phyloP scores from a whole-genome alignment of 78 protist species.

The Pigoraptor vietnamica region DNA sequence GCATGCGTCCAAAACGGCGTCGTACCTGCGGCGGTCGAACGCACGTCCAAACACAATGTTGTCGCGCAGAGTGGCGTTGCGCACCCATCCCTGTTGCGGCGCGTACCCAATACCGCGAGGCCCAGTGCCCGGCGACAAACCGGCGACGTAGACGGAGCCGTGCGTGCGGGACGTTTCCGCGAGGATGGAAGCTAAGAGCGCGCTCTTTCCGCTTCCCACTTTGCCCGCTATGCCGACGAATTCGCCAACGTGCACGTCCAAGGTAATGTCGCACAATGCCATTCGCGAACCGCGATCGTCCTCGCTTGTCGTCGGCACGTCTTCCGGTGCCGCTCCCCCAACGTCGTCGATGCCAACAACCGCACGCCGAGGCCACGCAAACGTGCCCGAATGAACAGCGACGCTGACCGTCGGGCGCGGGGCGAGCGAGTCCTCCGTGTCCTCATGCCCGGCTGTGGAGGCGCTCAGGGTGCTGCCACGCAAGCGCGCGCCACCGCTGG shows the following conservation, averaged over 20 bases:
- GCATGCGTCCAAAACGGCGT: conserved; percentile 48
- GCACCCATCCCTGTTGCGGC: conserved; percentile 90
- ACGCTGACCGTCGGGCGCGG: not conserved
- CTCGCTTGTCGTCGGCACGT: not conserved
- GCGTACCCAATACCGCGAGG: conserved; percentile 30
- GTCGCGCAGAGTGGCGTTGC: conserved; percentile 76
- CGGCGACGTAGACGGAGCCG: not conserved
- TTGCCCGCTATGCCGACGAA: not conserved
- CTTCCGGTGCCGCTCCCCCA: not conserved
- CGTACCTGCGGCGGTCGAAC: conserved; percentile 52
- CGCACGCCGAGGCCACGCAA: not conserved
- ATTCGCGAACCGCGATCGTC: not conserved
- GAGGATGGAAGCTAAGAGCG: conserved; percentile 52
- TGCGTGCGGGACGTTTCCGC: conserved; percentile 38
- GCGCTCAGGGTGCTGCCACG: not conserved
- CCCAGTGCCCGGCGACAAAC: not conserved
- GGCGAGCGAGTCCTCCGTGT: not conserved
- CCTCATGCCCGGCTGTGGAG: not conserved
- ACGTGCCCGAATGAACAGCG: not conserved
- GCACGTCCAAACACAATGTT: conserved; percentile 87
- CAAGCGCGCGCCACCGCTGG: not conserved
- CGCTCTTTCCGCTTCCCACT: conserved; percentile 70
- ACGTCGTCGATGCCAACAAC: not conserved
- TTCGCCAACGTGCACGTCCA: not conserved
- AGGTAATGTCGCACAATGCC: not conserved